Evolutionary conservation across 2,329 filamentous ascomycete species (phyloP), one percentile per base, ranked within the genome.

Genomic region (Pyricularia grisea): DNA sequence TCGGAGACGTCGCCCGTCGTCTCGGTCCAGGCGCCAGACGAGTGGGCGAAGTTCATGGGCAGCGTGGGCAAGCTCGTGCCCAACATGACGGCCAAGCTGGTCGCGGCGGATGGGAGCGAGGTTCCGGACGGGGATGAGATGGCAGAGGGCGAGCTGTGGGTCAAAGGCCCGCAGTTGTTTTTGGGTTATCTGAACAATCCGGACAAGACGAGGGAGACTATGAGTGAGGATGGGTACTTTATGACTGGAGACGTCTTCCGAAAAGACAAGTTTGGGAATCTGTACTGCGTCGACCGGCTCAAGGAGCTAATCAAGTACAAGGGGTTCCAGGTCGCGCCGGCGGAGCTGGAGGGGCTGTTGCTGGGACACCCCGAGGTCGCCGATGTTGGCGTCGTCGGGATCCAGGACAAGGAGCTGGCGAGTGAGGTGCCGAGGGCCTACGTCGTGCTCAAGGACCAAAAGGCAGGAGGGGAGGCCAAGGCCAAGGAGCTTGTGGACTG

Each of bases 161-260:
- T 95, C 68, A 88, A 88, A 69, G 93, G 93, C 0, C 92, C 92
- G 0, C 95, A 95, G 71, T 82, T 94, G 23, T 94, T 94, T 80
- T 83, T 86, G 73, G 93, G 92, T 1, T 97, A 94, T 75, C 84
- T 90, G 73, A 92, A 93, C 74, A 91, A 91, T 69, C 85, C 88
- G 0, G 86, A 90, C 71, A 87, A 89, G 2, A 93, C 92, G 2
- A 82, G 81, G 2, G 88, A 92, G 65, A 88, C 90, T 0, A 88
- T 95, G 71, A 91, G 90, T 2, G 73, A 81, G 0, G 66, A 67
- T 28, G 92, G 92, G 0, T 97, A 89, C 82, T 97, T 97, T 84
- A 94, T 90, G 78, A 97, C 94, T 0, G 94, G 94, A 1, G 94
- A 97, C 74, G 88, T 97, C 30, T 92, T 92, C 4, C 89, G 92